These are phyloP conservation scores for Boletus rubropictus DNA, from an alignment of 768 basidiomycete genomes.

Conservation along the genomic window DNA sequence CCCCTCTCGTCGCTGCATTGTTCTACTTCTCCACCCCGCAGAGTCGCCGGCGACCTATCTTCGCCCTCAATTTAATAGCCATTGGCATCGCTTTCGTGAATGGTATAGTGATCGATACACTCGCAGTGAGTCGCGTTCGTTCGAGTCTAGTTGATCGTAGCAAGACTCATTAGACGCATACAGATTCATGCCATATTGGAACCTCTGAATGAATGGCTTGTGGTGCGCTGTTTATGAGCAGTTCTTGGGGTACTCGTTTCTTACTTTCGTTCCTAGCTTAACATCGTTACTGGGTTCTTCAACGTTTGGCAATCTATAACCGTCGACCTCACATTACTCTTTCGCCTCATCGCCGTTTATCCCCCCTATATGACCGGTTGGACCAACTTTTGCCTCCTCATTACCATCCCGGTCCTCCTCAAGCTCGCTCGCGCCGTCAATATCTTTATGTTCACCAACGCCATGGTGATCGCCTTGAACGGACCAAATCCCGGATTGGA, in stretches of 20 bases:
- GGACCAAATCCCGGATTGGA: conserved; percentile 1
- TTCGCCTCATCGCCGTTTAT: conserved; percentile 22
- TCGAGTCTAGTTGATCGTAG: neutral
- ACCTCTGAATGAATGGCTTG: conserved; percentile 14
- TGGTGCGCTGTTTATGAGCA: neutral
- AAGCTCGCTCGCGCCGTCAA: conserved; percentile 23
- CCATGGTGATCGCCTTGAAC: conserved; percentile 8
- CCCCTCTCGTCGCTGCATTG: conserved; percentile 16
- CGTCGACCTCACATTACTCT: conserved; percentile 22
- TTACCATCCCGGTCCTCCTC: conserved; percentile 14
- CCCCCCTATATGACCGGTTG: conserved; percentile 9
- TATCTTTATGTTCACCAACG: conserved; percentile 18
- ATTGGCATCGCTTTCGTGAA: conserved; percentile 11
- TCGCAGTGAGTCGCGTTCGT: conserved; percentile 2
- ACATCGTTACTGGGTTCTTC: conserved; percentile 19
- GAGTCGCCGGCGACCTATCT: conserved; percentile 15
- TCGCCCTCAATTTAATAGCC: conserved; percentile 13
- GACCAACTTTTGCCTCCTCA: conserved; percentile 9
- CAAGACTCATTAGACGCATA: neutral
- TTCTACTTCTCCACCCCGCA: conserved; percentile 22
- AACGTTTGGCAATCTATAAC: conserved; percentile 16
- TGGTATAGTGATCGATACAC: conserved; percentile 9
- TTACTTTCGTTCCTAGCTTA: neutral
- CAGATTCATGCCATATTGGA: conserved; percentile 23
- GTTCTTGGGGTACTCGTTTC: neutral